Evolutionary conservation across 225 moss, liverwort and hornwort species (phyloP).

Genomic region (Straminergon stramineum): DNA sequence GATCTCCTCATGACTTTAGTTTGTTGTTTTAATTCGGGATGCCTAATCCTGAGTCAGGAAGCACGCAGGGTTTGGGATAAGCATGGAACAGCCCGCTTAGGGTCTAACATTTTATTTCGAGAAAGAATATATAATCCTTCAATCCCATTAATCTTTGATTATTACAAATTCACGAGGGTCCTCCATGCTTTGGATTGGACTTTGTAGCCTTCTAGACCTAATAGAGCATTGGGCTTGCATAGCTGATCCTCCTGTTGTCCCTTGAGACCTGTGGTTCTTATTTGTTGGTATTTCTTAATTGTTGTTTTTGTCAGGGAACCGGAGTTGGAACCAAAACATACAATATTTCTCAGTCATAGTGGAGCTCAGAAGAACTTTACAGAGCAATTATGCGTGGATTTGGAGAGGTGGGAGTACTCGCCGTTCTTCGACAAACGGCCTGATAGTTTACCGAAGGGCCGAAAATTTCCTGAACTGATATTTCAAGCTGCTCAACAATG

Average conservation of each 20-base stretch:
- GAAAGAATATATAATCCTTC: no score
- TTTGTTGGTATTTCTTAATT: not conserved
- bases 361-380: not conserved
- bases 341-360: not conserved
- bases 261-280: not conserved
- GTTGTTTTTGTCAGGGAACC: not conserved
- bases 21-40: not conserved
- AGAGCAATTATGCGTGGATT: not conserved
- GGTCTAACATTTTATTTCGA: not conserved
- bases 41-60: not conserved
- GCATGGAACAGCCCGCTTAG: not conserved
- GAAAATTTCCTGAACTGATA: not conserved
- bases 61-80: no score
- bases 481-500: constrained; percentile 1
- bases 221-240: not conserved
- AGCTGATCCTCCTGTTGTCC: not conserved
- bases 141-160: not conserved
- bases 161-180: no score
- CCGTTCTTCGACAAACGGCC: not conserved
- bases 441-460: not conserved
- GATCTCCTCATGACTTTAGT: not conserved
- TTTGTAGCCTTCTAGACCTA: not conserved
- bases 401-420: not conserved
- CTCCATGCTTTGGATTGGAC: not conserved
- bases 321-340: not conserved